Percentiles rank a stretch among this genome's conserved stretches.
Evolutionary conservation across 2,329 filamentous ascomycete genomes (phyloP).

Genomic region (Rhynchosporium graminicola): DNA sequence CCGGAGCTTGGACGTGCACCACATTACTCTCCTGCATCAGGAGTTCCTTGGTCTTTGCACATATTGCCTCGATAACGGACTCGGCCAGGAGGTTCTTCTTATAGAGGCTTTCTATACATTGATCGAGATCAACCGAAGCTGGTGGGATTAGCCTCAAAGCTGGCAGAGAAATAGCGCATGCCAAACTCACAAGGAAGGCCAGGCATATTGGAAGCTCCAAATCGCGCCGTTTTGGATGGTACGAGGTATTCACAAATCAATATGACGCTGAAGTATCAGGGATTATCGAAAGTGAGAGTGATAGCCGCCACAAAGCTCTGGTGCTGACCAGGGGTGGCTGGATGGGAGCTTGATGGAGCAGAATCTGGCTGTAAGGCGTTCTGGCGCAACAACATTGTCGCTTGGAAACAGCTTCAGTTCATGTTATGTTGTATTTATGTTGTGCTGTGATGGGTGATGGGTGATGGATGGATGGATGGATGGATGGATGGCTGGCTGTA

Average conservation of each 20-base stretch:
- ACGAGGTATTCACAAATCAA: not conserved
- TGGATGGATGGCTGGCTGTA: too few relatives aligned
- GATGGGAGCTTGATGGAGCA: constrained; percentile 31
- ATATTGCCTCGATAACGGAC: constrained; percentile 98
- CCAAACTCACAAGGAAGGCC: constrained; percentile 54
- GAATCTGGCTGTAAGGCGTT: constrained; percentile 35
- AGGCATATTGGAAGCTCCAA: constrained; percentile 49
- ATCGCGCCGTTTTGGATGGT: not conserved
- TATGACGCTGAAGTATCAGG: constrained; percentile 1
- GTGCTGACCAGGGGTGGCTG: constrained; percentile 29
- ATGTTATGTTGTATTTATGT: not conserved
- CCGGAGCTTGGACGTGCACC: constrained; percentile 91
- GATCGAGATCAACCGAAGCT: constrained; percentile 97
- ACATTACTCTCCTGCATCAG: constrained; percentile 99
- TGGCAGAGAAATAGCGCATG: constrained; percentile 6
- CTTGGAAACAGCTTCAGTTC: constrained; percentile 20
- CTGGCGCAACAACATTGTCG: constrained; percentile 41
- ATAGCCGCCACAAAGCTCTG: constrained; percentile 33
- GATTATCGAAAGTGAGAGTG: constrained; percentile 23
- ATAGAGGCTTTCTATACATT: constrained; percentile 96
- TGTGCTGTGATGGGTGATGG: too few relatives aligned
- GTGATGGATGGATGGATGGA: too few relatives aligned
- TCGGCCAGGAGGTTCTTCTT: constrained; percentile 96
- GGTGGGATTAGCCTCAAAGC: constrained; percentile 18
- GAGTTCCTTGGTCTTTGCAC: constrained; percentile 97